Evolutionary conservation across 1,139 yeast genomes (phyloP), one percentile per base, ranked within the genome.

Genomic region (Scheffersomyces lignicola): DNA sequence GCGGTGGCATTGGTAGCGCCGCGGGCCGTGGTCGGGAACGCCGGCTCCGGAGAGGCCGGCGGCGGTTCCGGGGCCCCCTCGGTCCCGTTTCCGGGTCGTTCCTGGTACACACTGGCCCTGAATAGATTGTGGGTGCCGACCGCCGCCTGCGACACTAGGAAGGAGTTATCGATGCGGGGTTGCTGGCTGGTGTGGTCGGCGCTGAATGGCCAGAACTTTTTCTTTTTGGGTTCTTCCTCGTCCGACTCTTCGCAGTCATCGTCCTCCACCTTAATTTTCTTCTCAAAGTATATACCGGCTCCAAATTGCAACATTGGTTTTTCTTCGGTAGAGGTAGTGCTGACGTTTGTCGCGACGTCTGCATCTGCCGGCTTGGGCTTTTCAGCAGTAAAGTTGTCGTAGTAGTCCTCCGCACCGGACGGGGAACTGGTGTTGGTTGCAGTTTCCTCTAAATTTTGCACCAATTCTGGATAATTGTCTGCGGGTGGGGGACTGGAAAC

Each of bases 231-330:
- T n/a, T 32, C 35, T 25, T 30, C 17, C 5, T 39, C 42, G 15
- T 37, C 41, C 8, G 36, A 39, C 6, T 24, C 37, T 15, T 36
- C 32, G 9, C 29, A 22, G 14, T 24, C 31, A 24, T 39, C 31
- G 23, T 38, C 34, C 9, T 26, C 37, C 16, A 39, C 39, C 26
- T 42, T 42, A 13, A 42, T 35, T 30, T 44, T 46, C 33, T 44
- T 44, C 21, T 44, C 37, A n/a, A 43, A 32, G 34, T 37, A 44
- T 8, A 42, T 37, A 16, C 48, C 48, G 15, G 47, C 47, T 18
- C 48, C 48, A 29, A 44, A 22, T 29, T 39, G 43, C 42, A 43
- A 41, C 25, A 35, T 41, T 24, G 45, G 44, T 20, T 37, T 37
- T 25, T 39, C 33, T 24, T 40, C 39, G 7, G 23, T n/a, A n/a